Conservation (phyloP, 805 yeast species). For the Yamadazyma laniorum region DNA sequence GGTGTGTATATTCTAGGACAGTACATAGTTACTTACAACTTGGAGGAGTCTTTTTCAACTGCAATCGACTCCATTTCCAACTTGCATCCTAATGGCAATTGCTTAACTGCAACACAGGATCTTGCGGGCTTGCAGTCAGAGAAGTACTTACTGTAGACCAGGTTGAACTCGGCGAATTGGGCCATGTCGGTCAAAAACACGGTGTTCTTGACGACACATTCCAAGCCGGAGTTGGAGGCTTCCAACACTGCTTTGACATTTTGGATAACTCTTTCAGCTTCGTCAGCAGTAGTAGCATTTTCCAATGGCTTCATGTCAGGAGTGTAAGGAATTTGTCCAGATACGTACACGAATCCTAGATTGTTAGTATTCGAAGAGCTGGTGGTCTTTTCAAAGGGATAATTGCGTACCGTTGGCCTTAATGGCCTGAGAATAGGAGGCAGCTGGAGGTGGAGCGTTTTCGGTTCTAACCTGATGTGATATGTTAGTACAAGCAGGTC, state of each 20-base stretch:
- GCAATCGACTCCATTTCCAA: conserved; percentile 94
- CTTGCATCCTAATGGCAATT: conserved; percentile 82
- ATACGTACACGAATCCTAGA: conserved; percentile 76
- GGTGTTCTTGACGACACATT: conserved; percentile 83
- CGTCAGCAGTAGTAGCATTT: conserved; percentile 59
- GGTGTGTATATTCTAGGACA: neutral
- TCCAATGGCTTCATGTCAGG: conserved; percentile 81
- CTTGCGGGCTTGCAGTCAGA: conserved; percentile 87
- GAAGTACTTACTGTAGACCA: conserved; percentile 78
- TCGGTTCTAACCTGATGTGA: conserved; percentile 59
- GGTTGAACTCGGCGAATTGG: conserved; percentile 81
- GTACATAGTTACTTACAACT: conserved; percentile 22
- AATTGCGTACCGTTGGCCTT: conserved; percentile 64
- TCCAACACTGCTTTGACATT: conserved; percentile 72
- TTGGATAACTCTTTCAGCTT: conserved; percentile 70
- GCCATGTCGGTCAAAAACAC: conserved; percentile 88
- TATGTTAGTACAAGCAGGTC: conserved; percentile 10
- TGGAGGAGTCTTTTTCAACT: conserved; percentile 47
- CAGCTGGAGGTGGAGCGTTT: conserved; percentile 94
- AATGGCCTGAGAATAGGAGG: conserved; percentile 93
- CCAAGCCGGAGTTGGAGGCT: conserved; percentile 81
- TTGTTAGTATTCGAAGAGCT: conserved; percentile 23
- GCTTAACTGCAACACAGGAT: conserved; percentile 94
- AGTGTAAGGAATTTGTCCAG: conserved; percentile 94
- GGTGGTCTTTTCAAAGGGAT: too few species aligned